Percentiles rank a stretch among this genome's conserved stretches.
These are phyloP conservation scores for Rhynchospora pubera DNA, from an alignment of 176 grass and related monocot genomes.

Conservation along the genomic window DNA sequence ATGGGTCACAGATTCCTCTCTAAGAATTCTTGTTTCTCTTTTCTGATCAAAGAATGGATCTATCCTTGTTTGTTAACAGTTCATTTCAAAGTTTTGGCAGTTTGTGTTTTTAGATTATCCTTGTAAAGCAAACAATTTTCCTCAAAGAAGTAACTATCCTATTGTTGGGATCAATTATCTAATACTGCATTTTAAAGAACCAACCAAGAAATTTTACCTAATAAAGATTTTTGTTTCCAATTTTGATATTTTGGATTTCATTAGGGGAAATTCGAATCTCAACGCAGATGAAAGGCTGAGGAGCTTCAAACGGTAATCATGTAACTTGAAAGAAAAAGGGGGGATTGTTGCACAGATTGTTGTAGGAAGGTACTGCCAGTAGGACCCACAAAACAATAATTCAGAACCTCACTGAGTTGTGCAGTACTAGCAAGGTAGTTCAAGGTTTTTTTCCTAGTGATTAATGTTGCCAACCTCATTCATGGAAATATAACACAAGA, in stretches of 20 bases:
- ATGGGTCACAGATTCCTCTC: background rate
- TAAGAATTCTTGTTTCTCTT: background rate
- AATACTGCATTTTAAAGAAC: background rate
- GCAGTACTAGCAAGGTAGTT: background rate
- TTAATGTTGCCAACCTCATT: constrained; percentile 14
- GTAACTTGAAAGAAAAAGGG: background rate
- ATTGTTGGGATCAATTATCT: background rate
- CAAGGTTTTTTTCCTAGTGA: constrained; percentile 10
- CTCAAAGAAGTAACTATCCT: too few species aligned
- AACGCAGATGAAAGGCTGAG: background rate
- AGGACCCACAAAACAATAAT: background rate
- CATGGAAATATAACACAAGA: constrained; percentile 1
- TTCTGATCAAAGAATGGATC: background rate
- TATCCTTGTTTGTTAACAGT: background rate
- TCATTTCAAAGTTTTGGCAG: constrained; percentile 8
- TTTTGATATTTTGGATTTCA: background rate
- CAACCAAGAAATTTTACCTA: background rate
- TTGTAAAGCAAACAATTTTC: background rate
- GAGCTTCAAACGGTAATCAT: background rate
- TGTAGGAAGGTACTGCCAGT: background rate
- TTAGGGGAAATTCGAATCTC: background rate
- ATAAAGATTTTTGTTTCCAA: background rate
- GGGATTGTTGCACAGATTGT: constrained; percentile 4
- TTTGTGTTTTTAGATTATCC: background rate
- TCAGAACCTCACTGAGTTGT: background rate